Percentiles rank a stretch among this genome's conserved stretches.
These are phyloP conservation scores for Exidia glandulosa DNA, from an alignment of 768 basidiomycete species.

Conservation along the genomic window DNA sequence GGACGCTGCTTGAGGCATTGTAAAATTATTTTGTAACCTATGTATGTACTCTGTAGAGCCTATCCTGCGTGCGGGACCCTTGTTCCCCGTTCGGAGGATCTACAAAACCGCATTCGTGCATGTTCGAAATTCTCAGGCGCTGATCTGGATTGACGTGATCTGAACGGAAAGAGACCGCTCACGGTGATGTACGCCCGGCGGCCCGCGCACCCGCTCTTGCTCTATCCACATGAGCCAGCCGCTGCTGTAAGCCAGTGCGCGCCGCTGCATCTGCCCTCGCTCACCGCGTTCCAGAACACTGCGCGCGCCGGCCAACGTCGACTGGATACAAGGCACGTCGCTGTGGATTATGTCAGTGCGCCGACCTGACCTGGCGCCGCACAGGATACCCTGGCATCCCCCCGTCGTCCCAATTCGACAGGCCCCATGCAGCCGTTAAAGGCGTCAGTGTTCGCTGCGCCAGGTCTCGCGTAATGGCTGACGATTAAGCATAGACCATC, in stretches of 20 bases:
- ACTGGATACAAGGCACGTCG: constrained; percentile 67
- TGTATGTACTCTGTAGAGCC: not conserved
- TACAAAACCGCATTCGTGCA: not conserved
- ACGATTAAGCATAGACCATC: constrained; percentile 43
- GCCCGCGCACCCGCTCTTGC: not conserved
- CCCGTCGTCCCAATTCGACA: constrained; percentile 50
- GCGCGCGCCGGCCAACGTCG: constrained; percentile 80
- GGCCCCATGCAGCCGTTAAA: constrained; percentile 75
- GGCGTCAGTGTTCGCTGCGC: constrained; percentile 45
- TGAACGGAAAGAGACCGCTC: not conserved
- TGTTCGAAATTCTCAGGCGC: no score
- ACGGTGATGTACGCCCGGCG: not conserved
- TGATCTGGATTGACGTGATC: no score
- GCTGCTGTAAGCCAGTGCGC: not conserved
- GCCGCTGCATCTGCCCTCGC: not conserved
- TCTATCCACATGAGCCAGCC: not conserved
- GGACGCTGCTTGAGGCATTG: not conserved
- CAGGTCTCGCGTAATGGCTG: constrained; percentile 4
- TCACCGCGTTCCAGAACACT: constrained; percentile 41
- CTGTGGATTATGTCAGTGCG: not conserved
- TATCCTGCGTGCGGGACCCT: not conserved
- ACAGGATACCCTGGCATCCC: constrained; percentile 82
- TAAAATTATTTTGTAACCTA: not conserved
- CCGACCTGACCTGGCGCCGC: constrained; percentile 2
- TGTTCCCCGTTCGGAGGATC: not conserved